Base-by-base conservation (phyloP, 192 early-diverging fungal species). In the Backusella westeae region DNA sequence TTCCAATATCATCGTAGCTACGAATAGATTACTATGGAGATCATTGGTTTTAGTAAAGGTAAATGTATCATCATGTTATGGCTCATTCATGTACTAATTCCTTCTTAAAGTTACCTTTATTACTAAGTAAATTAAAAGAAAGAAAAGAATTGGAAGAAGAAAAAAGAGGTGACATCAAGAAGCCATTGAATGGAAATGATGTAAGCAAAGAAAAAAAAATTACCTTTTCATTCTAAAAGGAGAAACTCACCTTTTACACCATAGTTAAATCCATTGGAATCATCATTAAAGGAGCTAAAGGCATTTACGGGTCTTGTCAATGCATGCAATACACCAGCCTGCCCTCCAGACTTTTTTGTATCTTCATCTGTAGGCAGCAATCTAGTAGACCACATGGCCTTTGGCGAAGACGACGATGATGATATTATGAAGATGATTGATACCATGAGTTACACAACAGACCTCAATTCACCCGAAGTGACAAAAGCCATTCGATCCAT, bases 41-140 rank as follows among this genome's bases (percentile, higher is more conserved):
- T 66, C 26, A 42, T 26, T 83, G 29, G 78, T 83, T 2, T 56
- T 83, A 23, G 75, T 83, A 29, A 83, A 82, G 77, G 80, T 81
- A 78, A 66, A 63, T 26, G 7, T 8, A 19, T 53, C 26, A 29
- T 7, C 15, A 35, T 69, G 6, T 26, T n/a, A 15, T 12, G 23
- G 14, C 35, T 52, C 21, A n/a, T 74, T 52, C 17, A 49, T 49
- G 35, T n/a, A 2, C 34, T 14, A 44, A 32, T 17, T 59, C 19
- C 12, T 32, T 32, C 32, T 2, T 32, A 44, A 34, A 77, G 69
- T 23, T 77, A 32, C 76, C 76, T 1, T 36, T 41, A 10, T 34
- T 77, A 23, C 41, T 77, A 34, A 68, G 53, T 34, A 77, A 77
- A 66, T n/a, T 77, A 23, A 69, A 79, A 69, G 32, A 73, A 67